Base-by-base conservation (phyloP, 179 eudicot species). In the Amaranthus tricolor region DNA sequence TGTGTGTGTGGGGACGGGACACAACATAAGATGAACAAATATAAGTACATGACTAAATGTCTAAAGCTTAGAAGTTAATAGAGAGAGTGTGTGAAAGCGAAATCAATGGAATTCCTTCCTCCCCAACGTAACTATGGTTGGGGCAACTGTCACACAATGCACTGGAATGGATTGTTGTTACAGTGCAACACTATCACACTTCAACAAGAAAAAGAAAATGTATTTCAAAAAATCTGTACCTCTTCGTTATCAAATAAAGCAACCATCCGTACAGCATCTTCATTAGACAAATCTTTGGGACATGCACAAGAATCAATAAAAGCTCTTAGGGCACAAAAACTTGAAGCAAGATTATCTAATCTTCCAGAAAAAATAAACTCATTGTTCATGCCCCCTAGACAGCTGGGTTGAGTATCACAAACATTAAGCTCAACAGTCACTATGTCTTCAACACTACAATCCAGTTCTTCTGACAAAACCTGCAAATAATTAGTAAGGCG, bases 301-400 rank as follows among this genome's bases (percentile, higher is more conserved):
- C 85, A 75, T 72, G 83, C 78, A 83, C 86, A 89, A 48, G 97
- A 91, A 83, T 92, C 98, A 77, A 92, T 69, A 81, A 94, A 93
- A 81, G 97, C 96, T 88, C 97, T 89, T 74, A 94, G 78, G 44
- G 97, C 98, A 75, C 98, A 94, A 77, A 85, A 94, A 71, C 98
- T 87, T 49, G 98, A 94, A 64, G 98, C 98, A 68, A 94, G 96
- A 83, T 94, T 92, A 82, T 94, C 98, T 83, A 94, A 77, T 87
- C 98, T 85, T 75, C 98, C 98, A 77, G 98, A 94, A 84, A 90
- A 94, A 80, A 94, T 90, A 78, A 94, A 94, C 81, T 94, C 98
- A 80, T 92, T 83, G 74, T 92, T 94, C 50, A 86, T 85, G 78
- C 98, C 97, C 77, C 97, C 97, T 76, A 94, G 88, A 80, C 97